These are phyloP conservation scores for Scheffersomyces cryptocercus DNA, from an alignment of 1,139 yeast genomes.

Conservation along the genomic window DNA sequence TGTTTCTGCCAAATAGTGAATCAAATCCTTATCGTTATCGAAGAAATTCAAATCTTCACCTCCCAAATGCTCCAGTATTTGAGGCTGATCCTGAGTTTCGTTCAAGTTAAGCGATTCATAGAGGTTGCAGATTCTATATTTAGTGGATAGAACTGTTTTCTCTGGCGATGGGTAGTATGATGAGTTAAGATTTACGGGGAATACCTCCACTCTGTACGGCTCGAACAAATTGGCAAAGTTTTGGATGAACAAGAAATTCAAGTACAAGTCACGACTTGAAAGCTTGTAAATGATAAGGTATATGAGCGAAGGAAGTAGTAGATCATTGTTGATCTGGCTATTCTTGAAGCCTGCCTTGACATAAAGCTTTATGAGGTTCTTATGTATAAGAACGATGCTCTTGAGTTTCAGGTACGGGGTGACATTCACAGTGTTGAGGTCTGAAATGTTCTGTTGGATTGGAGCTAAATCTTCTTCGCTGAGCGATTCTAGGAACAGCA, in stretches of 20 bases:
- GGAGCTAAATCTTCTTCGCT: conserved; percentile 9
- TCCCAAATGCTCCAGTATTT: conserved; percentile 1
- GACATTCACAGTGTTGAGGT: conserved; percentile 16
- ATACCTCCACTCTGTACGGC: conserved; percentile 28
- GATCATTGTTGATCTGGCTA: conserved; percentile 36
- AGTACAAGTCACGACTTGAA: conserved; percentile 28
- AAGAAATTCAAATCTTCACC: conserved; percentile 23
- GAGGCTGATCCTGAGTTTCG: conserved; percentile 11
- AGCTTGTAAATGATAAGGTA: conserved; percentile 32
- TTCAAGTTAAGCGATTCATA: conserved; percentile 36
- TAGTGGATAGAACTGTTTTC: conserved; percentile 11
- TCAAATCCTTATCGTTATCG: conserved; percentile 31
- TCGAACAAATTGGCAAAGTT: conserved; percentile 38
- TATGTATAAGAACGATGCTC: conserved; percentile 34
- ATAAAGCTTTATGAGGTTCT: conserved; percentile 27
- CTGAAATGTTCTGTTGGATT: conserved; percentile 13
- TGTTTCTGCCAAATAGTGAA: conserved; percentile 26
- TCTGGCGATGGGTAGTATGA: conserved; percentile 21
- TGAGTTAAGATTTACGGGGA: conserved; percentile 13
- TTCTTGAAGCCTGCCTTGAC: conserved; percentile 14
- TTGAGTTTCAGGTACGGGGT: conserved; percentile 39
- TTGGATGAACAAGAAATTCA: conserved; percentile 40
- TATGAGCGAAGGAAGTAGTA: conserved; percentile 41
- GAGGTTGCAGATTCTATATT: conserved; percentile 17
- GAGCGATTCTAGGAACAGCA: conserved; percentile 19